A percentile compares a stretch with the other conserved stretches of the same genome.
These are phyloP conservation scores for Fusarium subglutinans DNA, from an alignment of 2,329 filamentous ascomycete species.

Conservation along the genomic window DNA sequence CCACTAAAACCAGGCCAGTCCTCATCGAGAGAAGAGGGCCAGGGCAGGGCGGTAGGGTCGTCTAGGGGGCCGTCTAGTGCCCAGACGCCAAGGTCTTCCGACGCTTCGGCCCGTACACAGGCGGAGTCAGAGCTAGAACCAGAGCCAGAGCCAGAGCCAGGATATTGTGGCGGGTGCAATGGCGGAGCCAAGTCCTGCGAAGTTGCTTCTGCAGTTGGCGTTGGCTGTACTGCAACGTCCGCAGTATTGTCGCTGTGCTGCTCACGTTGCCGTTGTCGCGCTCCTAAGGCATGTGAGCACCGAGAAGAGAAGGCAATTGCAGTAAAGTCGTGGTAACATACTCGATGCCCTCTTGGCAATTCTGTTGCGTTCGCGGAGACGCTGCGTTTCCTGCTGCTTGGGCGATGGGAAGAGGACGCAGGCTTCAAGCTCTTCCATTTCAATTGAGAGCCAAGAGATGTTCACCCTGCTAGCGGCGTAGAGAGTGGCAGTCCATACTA, in stretches of 20 bases:
- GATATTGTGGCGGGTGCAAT: background rate
- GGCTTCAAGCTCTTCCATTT: background rate
- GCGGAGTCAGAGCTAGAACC: background rate
- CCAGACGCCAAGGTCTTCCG: background rate
- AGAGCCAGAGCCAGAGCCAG: background rate
- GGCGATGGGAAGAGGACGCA: background rate
- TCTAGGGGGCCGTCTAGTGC: background rate
- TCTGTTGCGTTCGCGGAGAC: background rate
- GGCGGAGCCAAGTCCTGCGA: background rate
- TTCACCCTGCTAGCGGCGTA: background rate
- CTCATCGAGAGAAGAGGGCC: background rate
- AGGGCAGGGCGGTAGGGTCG: background rate
- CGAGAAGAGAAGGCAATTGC: background rate
- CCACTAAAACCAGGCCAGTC: background rate
- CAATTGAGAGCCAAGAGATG: background rate
- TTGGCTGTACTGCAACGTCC: background rate
- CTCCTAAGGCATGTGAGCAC: background rate
- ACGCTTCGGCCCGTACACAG: background rate
- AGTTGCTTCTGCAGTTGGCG: background rate
- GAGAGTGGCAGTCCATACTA: background rate
- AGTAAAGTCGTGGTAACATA: background rate
- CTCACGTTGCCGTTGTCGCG: background rate
- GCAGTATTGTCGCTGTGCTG: background rate
- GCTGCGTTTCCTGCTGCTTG: background rate
- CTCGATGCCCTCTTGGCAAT: background rate